Percentiles rank a stretch among this genome's conserved stretches.
These are phyloP conservation scores for Dioszegia aurantiaca DNA, from an alignment of 768 basidiomycete species.

Conservation along the genomic window DNA sequence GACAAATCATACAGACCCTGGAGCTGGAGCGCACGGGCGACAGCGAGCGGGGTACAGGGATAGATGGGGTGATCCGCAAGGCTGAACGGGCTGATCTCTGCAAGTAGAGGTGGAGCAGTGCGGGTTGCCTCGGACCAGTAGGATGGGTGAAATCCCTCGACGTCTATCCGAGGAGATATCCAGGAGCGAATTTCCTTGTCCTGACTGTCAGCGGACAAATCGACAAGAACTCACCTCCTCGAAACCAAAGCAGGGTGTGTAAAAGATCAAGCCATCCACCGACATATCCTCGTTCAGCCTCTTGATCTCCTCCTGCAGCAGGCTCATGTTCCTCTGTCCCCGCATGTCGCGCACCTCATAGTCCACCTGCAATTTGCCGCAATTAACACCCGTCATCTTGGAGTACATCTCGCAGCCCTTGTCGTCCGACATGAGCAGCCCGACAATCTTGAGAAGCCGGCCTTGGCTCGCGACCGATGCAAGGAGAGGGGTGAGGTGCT, in stretches of 20 bases:
- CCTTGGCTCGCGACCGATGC: neutral
- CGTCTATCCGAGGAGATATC: slow-evolving; percentile 28
- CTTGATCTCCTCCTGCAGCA: slow-evolving; percentile 14
- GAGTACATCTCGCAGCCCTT: slow-evolving; percentile 24
- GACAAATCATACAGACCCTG: slow-evolving; percentile 15
- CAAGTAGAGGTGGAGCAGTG: slow-evolving; percentile 1
- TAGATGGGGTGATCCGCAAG: slow-evolving; percentile 12
- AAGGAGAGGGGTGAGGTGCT: slow-evolving; percentile 10
- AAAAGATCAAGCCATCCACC: slow-evolving; percentile 10
- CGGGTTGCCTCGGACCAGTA: slow-evolving; percentile 14
- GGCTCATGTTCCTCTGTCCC: slow-evolving; percentile 7
- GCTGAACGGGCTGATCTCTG: neutral
- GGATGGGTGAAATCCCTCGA: slow-evolving; percentile 23
- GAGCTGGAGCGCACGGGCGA: slow-evolving; percentile 21
- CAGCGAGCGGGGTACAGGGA: slow-evolving; percentile 31
- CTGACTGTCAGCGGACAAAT: slow-evolving; percentile 1
- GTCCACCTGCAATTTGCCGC: slow-evolving; percentile 10
- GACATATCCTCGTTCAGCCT: slow-evolving; percentile 18
- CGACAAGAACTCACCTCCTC: neutral
- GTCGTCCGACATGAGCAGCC: slow-evolving; percentile 23
- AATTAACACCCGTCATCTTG: slow-evolving; percentile 10
- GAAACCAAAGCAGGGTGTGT: slow-evolving; percentile 10
- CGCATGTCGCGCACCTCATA: slow-evolving; percentile 10
- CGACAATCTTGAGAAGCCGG: slow-evolving; percentile 21
- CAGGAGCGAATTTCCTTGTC: slow-evolving; percentile 23